Evolutionary conservation across 2,329 filamentous ascomycete species (phyloP).

Genomic region (Aureobasidium melanogenum): DNA sequence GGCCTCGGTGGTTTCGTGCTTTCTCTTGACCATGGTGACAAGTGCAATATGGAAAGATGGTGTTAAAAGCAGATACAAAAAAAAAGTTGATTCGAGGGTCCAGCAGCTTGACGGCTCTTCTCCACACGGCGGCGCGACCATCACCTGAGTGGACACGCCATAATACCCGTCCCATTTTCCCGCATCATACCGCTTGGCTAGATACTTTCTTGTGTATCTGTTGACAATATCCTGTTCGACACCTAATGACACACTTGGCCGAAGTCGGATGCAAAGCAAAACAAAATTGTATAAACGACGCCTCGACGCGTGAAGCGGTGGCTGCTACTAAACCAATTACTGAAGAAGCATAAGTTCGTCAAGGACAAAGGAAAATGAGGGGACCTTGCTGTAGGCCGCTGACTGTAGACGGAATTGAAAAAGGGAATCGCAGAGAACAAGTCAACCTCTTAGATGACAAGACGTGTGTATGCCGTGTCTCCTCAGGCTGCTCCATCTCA

Average conservation of each 20-base stretch:
- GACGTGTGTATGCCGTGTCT: background rate
- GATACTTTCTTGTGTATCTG: background rate
- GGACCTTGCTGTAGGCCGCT: background rate
- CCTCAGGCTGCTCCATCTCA: background rate
- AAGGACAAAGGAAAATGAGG: conserved; percentile 3
- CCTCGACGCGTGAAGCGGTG: conserved; percentile 6
- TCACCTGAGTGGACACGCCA: conserved; percentile 7
- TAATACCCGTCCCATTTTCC: background rate
- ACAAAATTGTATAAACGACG: background rate
- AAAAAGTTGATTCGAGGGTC: conserved; percentile 6
- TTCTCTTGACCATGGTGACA: conserved; percentile 29
- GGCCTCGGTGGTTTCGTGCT: conserved; percentile 24
- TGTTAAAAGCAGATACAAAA: background rate
- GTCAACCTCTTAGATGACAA: background rate
- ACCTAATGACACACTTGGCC: background rate
- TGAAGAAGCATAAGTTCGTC: conserved; percentile 9
- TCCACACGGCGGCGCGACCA: background rate
- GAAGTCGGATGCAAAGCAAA: background rate
- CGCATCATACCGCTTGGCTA: background rate
- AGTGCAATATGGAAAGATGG: background rate
- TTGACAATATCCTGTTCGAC: background rate
- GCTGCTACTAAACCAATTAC: conserved; percentile 1
- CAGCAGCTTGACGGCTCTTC: background rate
- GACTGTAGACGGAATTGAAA: background rate
- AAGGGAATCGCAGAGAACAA: background rate